phyloP scores from a whole-genome alignment of 768 basidiomycete genomes.

The Rhizopogon vulgaris region DNA sequence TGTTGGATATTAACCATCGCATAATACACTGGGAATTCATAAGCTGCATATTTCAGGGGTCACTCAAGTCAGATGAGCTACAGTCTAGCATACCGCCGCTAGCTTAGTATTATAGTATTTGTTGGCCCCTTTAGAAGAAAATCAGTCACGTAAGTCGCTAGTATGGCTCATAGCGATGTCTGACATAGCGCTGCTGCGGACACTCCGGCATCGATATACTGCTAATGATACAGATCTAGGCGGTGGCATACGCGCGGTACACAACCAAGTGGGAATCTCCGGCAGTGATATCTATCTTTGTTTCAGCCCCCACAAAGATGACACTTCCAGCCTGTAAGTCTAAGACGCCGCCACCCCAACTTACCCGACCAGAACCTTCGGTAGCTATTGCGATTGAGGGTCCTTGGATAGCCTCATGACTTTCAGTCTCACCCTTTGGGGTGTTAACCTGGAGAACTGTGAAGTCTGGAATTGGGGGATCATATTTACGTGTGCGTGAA shows the following conservation, averaged over 20 bases:
- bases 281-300: slow-evolving; percentile 44
- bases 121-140: too few relatives aligned
- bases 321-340: slow-evolving; percentile 62
- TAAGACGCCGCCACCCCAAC: slow-evolving; percentile 40
- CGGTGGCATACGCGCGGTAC: slow-evolving; percentile 24
- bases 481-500: slow-evolving; percentile 52
- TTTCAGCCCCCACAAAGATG: slow-evolving; percentile 74
- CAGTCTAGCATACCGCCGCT: not conserved
- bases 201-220: not conserved
- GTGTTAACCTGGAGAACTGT: slow-evolving; percentile 69
- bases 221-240: not conserved
- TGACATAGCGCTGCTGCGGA: not conserved
- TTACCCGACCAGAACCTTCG: slow-evolving; percentile 52
- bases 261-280: slow-evolving; percentile 16
- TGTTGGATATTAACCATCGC: too few relatives aligned
- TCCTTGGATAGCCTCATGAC: slow-evolving; percentile 62
- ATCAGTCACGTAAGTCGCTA: not conserved
- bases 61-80: not conserved
- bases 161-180: not conserved
- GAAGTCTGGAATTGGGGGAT: slow-evolving; percentile 94
- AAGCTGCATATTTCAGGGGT: too few relatives aligned
- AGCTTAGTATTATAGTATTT: too few relatives aligned
- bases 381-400: slow-evolving; percentile 84
- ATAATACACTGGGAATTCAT: too few relatives aligned
- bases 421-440: slow-evolving; percentile 35